Conservation (phyloP, 768 basidiomycete species). For the Saitozyma sp. region DNA sequence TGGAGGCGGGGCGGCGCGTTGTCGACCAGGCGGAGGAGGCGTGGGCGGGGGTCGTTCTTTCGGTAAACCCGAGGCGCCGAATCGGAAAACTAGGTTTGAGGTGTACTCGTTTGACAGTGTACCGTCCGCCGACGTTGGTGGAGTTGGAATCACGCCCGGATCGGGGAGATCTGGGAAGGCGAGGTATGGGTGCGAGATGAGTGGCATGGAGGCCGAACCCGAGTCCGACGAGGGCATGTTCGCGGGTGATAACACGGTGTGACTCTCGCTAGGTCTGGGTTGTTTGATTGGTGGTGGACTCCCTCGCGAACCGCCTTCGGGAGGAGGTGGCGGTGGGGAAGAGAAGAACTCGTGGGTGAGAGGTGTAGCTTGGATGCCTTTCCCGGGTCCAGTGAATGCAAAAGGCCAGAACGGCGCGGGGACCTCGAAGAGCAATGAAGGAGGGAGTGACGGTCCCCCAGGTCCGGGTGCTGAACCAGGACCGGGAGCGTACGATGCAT, state of each 20-base stretch:
- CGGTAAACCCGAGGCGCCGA: constrained; percentile 82
- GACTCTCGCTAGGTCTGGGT: constrained; percentile 19
- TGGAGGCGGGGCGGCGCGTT: constrained; percentile 40
- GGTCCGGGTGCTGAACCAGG: background rate
- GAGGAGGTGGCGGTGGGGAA: constrained; percentile 16
- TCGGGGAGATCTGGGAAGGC: constrained; percentile 3
- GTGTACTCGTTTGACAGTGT: constrained; percentile 12
- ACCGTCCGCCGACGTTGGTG: constrained; percentile 1
- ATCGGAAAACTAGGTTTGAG: constrained; percentile 58
- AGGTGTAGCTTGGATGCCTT: background rate
- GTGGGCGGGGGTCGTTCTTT: constrained; percentile 57
- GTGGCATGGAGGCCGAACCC: background rate
- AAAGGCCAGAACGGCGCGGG: background rate
- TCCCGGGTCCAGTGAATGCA: background rate
- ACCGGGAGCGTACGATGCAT: background rate
- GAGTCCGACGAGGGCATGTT: constrained; percentile 12
- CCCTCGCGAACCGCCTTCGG: constrained; percentile 7
- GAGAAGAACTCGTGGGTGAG: background rate
- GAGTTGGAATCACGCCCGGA: background rate
- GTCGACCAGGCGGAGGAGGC: constrained; percentile 12
- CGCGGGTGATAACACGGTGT: constrained; percentile 23
- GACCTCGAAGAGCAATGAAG: constrained; percentile 17
- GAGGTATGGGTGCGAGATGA: constrained; percentile 7
- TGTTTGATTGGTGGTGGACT: constrained; percentile 4
- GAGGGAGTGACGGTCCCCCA: constrained; percentile 12